Evolutionary conservation across 176 grass and related monocot species (phyloP), one percentile per base, ranked within the genome.

Genomic region (Elaeis guineensis): DNA sequence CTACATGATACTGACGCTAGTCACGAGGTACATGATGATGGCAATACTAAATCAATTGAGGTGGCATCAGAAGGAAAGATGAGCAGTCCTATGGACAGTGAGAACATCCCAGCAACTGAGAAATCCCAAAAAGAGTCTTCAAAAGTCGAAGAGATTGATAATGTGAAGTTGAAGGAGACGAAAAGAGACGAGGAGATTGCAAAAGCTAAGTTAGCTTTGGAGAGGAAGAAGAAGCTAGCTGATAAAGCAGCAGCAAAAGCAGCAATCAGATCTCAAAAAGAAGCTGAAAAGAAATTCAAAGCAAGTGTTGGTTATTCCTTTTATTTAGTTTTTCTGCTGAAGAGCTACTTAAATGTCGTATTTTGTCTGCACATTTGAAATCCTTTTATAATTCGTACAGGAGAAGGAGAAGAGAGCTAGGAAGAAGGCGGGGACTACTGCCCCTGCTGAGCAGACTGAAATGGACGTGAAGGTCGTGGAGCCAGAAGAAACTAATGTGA

Each of bases 121-220:
- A 72, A 73, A 30, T 66, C 74, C 25, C 78, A 78, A 65, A 80
- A 83, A 63, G 89, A 91, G 57, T 21, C 26, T 17, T 51, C 55
- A 4, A 94, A 83, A 57, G 55, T 69, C 67, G 80, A 62, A 17
- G 84, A 80, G 62, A 75, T 80, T 54, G 84, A 92, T 76, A 62
- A 52, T 17, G 84, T 74, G 3, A 98, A 92, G 63, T 69, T 98
- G 71, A 92, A 82, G 76, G 87, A 98, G 63, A 78, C 79, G 1
- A 98, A 89, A 72, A 85, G 93, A 71, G 87, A 89, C 59, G 93
- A 98, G 59, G 87, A 92, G 71, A 89, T 92, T 48, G 80, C 78
- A 55, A 98, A 98, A 81, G 81, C 90, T 50, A 98, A 63, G 61
- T 60, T 83, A 52, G 93, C 87, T 5, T 67, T 86, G 63, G 93